Percentiles rank a stretch among this genome's conserved stretches.
Conservation (phyloP, 345 rosid species). For the Psidium guajava region DNA sequence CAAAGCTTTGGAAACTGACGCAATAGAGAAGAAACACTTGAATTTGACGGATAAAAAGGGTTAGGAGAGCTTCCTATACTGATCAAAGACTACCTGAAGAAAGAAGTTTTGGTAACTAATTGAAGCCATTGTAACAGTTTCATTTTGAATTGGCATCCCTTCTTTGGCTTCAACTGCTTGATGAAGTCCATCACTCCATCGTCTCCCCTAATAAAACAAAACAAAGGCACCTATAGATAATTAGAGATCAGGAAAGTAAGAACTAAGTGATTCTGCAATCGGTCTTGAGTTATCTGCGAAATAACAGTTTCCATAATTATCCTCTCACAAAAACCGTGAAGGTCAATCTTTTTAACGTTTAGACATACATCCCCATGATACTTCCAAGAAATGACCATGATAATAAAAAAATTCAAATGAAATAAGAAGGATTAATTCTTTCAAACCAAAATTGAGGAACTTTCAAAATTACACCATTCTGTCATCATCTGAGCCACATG, state of each 20-base stretch:
- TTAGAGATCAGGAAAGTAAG: neutral
- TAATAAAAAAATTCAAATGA: neutral
- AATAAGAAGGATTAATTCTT: neutral
- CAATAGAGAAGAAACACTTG: neutral
- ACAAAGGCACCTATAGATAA: neutral
- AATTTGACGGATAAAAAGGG: neutral
- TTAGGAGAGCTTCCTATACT: constrained; percentile 1
- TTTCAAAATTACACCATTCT: neutral
- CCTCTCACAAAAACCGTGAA: neutral
- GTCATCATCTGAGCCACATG: neutral
- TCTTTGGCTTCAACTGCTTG: constrained; percentile 99
- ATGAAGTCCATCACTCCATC: constrained; percentile 99
- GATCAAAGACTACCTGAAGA: constrained; percentile 60
- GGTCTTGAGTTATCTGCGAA: neutral
- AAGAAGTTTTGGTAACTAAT: constrained; percentile 97
- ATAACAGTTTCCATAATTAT: neutral
- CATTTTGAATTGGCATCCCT: constrained; percentile 91
- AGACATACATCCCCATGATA: neutral
- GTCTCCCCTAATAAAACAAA: constrained; percentile 54
- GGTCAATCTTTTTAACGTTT: neutral
- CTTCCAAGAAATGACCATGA: neutral
- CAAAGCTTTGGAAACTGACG: constrained; percentile 92
- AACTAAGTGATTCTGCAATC: neutral
- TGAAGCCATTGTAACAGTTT: constrained; percentile 92
- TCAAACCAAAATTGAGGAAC: neutral